Conservation (phyloP, 2,329 filamentous ascomycete species). For the Colletotrichum sp. region DNA sequence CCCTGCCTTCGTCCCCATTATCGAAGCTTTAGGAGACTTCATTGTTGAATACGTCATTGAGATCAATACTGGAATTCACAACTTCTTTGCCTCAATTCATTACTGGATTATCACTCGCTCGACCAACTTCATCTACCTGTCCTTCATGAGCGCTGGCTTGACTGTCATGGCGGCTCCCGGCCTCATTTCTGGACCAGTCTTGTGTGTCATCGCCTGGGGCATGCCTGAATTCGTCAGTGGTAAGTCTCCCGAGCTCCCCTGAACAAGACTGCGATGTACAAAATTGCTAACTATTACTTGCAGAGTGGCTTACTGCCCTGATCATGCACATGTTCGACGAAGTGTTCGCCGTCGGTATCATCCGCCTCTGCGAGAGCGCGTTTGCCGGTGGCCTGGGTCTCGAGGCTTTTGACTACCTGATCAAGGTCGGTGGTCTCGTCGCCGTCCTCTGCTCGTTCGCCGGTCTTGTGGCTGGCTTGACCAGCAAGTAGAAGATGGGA, state of each 20-base stretch:
- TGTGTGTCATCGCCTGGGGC: neutral
- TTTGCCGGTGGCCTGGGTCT: neutral
- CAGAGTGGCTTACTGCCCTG: neutral
- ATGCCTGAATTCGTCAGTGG: neutral
- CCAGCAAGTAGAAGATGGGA: neutral
- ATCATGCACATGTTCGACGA: neutral
- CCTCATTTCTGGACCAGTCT: neutral
- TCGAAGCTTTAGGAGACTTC: neutral
- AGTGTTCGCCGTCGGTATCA: neutral
- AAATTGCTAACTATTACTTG: neutral
- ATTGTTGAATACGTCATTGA: neutral
- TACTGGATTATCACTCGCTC: neutral
- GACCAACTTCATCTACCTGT: accelerated
- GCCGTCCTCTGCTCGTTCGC: neutral
- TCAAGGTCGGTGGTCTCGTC: neutral
- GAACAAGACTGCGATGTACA: neutral
- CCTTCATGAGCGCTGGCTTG: neutral
- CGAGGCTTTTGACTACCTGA: neutral
- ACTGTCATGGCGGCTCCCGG: neutral
- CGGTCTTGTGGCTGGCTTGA: neutral
- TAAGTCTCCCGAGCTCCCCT: neutral
- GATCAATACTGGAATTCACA: neutral
- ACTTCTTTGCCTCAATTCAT: accelerated
- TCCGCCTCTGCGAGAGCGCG: neutral
- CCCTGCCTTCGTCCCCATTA: accelerated